Base-by-base conservation (phyloP, 495 filamentous ascomycete genomes). In the Amniculicola lignicola region DNA sequence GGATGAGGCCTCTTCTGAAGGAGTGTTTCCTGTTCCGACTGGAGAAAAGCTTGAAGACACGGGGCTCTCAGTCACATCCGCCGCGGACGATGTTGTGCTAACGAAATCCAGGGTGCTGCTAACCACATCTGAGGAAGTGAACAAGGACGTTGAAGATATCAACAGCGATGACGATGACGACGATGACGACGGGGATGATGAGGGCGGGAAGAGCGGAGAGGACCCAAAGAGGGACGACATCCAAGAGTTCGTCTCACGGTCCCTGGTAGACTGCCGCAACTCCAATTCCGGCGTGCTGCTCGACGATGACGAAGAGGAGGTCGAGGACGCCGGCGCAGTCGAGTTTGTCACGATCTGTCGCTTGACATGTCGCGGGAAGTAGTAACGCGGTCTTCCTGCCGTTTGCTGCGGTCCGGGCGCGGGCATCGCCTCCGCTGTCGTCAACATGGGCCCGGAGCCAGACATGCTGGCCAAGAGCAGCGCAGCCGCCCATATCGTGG, bases 291-390 rank as follows among this genome's bases (percentile, higher is more conserved):
- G 18, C 21, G 52, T 51, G 22, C 36, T 54, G 28, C 43, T 45
- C 15, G 53, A 56, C 19, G 29, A n/a, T 15, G 41, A 57, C 9
- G 33, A 47, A 18, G 55, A 59, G 18, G 48, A 31, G 35, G 47
- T 65, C 28, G 65, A 56, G 54, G 59, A 44, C 37, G 63, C 63
- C 38, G 65, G 39, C 10, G 42, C 62, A 1, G 64, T 69, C 27
- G 55, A 62, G 38, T 65, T 69, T 41, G 51, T 46, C 29, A 61
- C 63, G 33, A 75, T 59, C 23, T 70, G 62, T 33, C 77, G 67
- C 67, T 78, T 80, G 24, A 76, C 51, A 21, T 75, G 69, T 35
- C 71, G 72, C 2, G 75, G 71, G 51, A 76, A 72, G 58, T 76
- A 76, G 60, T 75, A 75, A 39, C 72, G 72, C 31, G 75, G 75